Evolutionary conservation across 2,329 filamentous ascomycete species (phyloP).

Genomic region (Mycogone perniciosa): DNA sequence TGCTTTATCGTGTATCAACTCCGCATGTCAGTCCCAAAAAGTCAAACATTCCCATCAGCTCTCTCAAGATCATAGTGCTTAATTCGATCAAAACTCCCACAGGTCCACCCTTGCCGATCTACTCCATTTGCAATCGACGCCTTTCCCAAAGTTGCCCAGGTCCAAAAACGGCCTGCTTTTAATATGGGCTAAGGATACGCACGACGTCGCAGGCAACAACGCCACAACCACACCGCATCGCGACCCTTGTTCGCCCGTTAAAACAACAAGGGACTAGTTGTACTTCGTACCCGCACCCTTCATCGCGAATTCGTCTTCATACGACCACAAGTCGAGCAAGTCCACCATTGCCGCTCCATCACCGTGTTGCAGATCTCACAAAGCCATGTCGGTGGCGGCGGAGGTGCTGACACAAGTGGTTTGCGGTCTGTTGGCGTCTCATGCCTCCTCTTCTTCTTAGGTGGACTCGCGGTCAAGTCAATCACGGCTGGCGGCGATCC

Average conservation of each 20-base stretch:
- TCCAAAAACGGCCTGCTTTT: not conserved
- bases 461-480: slow-evolving; percentile 31
- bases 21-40: not conserved
- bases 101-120: slow-evolving; percentile 21
- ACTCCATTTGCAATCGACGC: slow-evolving; percentile 27
- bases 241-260: not conserved
- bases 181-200: not conserved
- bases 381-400: slow-evolving; percentile 36
- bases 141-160: slow-evolving; percentile 19
- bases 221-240: not conserved
- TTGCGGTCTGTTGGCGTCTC: slow-evolving; percentile 10
- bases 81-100: slow-evolving; percentile 5
- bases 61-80: not conserved
- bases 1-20: not conserved
- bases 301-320: slow-evolving; percentile 45
- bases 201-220: not conserved
- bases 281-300: not conserved
- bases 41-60: not conserved
- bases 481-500: slow-evolving; percentile 19
- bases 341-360: slow-evolving; percentile 52
- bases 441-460: slow-evolving; percentile 10
- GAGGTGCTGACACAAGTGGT: slow-evolving; percentile 13
- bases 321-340: slow-evolving; percentile 47
- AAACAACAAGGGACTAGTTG: not conserved
- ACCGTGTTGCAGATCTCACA: slow-evolving; percentile 46